These are phyloP conservation scores for Clarireedia sp. DNA, from an alignment of 2,329 filamentous ascomycete species.

Conservation along the genomic window DNA sequence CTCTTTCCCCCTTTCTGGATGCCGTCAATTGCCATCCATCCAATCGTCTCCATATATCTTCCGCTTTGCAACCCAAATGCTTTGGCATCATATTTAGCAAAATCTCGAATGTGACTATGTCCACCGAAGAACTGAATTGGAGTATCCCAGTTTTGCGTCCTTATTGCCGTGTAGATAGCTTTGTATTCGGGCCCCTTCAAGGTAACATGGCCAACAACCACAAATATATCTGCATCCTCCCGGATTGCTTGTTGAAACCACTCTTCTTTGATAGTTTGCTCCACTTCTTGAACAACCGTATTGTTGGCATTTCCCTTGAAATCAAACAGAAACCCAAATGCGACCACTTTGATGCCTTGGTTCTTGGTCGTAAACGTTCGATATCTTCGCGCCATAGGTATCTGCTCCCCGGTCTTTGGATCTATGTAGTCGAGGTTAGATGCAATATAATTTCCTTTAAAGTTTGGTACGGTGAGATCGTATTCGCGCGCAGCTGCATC, in stretches of 20 bases:
- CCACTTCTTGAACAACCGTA: slow-evolving; percentile 72
- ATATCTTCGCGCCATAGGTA: slow-evolving; percentile 74
- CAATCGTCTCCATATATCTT: slow-evolving; percentile 89
- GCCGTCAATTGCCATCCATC: slow-evolving; percentile 81
- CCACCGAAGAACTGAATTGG: slow-evolving; percentile 91
- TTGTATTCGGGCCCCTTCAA: slow-evolving; percentile 74
- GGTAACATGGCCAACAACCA: slow-evolving; percentile 80
- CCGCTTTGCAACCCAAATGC: slow-evolving; percentile 79
- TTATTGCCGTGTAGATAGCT: slow-evolving; percentile 69
- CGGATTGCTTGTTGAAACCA: slow-evolving; percentile 86
- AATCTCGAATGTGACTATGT: slow-evolving; percentile 83
- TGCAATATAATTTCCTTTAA: slow-evolving; percentile 71
- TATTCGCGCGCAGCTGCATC: slow-evolving; percentile 74
- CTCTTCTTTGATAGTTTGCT: slow-evolving; percentile 68
- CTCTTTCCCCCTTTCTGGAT: slow-evolving; percentile 27
- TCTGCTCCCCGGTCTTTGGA: slow-evolving; percentile 58
- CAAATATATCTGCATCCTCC: slow-evolving; percentile 80
- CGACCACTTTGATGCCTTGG: slow-evolving; percentile 72
- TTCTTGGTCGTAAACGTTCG: slow-evolving; percentile 89
- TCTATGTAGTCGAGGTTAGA: slow-evolving; percentile 89
- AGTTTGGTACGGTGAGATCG: slow-evolving; percentile 73
- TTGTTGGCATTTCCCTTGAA: slow-evolving; percentile 90
- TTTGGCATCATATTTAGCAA: slow-evolving; percentile 67
- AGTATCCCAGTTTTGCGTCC: slow-evolving; percentile 66
- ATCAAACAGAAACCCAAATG: slow-evolving; percentile 92